Base-by-base conservation (phyloP, 2,329 filamentous ascomycete species). In the Hypoxylon sp. region DNA sequence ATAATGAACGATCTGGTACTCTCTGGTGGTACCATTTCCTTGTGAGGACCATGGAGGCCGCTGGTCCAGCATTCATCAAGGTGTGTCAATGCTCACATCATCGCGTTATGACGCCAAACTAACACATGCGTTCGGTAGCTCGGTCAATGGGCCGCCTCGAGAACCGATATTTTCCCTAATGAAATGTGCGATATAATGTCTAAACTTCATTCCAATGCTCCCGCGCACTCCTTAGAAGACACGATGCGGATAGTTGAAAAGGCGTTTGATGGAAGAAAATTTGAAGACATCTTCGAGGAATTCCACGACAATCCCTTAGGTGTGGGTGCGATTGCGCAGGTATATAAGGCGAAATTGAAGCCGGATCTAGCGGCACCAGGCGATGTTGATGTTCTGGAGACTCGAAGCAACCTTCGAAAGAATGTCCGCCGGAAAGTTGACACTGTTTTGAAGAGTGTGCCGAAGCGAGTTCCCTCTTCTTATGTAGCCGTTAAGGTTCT, bases 61-160 rank as follows among this genome's bases (percentile, higher is more conserved):
- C 95, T 17, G 96, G 96, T 0, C 94, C 96, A 48, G 94, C 96
- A 0, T 99, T 99, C 77, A 99, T 99, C 82, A 99, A 99, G 87
- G 92, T 93, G 81, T 55, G 78, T 1, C 2, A 24, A 50, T 67
- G 14, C 9, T 17, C 1, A 35, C 19, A 26, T 6, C 22, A 42
- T 53, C 14, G 26, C n/a, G 33, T 57, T 35, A n/a, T 33, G 5
- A 14, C 33, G 22, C 22, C 5, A 11, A 29, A 59, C 73, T 78
- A 35, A 78, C 59, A n/a, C 39, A 33, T 63, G 17, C 5, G 0
- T n/a, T 29, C 8, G 39, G 63, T 74, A 94, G 90, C 88, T 99
- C 60, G 96, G 96, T 14, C 96, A 99, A 90, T 99, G 96, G 96
- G 96, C 96, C 17, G 96, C 96, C 2, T 98, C 96, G 4, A 88